Evolutionary conservation across 164 flowering plant species (phyloP).

Genomic region (Pachysandra terminalis): DNA sequence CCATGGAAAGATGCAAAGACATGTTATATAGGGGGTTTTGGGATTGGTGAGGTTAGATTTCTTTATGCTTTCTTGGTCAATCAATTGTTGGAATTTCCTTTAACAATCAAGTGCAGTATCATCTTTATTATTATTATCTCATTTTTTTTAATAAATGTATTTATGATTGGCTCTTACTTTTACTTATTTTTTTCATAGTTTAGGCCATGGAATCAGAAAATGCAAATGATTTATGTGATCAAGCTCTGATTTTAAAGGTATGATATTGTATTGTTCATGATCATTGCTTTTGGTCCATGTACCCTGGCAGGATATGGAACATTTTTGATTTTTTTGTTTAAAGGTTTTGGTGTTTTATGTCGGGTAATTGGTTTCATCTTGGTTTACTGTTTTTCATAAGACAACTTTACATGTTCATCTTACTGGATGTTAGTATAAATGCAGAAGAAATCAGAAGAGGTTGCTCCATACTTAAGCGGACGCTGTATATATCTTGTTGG

Average conservation of each 20-base stretch:
- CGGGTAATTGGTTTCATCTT: background rate
- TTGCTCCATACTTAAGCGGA: slow-evolving; percentile 63
- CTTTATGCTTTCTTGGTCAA: too few species aligned
- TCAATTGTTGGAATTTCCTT: too few species aligned
- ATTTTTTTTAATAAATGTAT: too few species aligned
- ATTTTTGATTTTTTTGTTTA: background rate
- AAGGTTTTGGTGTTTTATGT: background rate
- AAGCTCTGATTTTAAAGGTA: slow-evolving; percentile 62
- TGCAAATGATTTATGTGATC: slow-evolving; percentile 42
- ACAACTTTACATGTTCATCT: slow-evolving; percentile 10
- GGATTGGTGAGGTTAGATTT: too few species aligned
- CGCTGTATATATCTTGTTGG: slow-evolving; percentile 95
- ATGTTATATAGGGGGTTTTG: too few species aligned
- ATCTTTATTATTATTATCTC: too few species aligned
- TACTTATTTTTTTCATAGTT: too few species aligned
- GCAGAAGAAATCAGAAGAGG: slow-evolving; percentile 75
- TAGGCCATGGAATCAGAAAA: slow-evolving; percentile 46
- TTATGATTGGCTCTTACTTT: too few species aligned
- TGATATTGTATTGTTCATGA: background rate
- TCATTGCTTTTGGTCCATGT: background rate
- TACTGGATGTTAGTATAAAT: slow-evolving; percentile 22
- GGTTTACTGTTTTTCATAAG: background rate
- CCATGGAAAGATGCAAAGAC: too few species aligned
- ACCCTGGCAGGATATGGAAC: background rate
- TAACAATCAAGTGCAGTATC: too few species aligned